These are phyloP conservation scores for Fusarium incarnatum DNA, from an alignment of 2,329 filamentous ascomycete species.

Conservation along the genomic window DNA sequence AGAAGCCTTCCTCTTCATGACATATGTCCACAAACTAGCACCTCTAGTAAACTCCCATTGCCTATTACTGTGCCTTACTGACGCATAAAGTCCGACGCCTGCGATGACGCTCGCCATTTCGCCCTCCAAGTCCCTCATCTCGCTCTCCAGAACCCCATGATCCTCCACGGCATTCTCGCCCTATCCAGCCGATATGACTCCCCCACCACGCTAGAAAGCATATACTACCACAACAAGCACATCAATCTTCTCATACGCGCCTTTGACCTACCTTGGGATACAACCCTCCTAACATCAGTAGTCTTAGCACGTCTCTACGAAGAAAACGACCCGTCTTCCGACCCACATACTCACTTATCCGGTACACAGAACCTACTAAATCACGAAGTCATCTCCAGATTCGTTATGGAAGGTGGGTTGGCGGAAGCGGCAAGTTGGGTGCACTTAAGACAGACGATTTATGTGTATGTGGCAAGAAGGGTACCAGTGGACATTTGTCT, in stretches of 20 bases:
- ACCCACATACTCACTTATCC: constrained; percentile 1
- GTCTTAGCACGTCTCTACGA: constrained; percentile 3
- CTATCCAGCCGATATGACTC: constrained; percentile 11
- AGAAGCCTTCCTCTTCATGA: constrained; percentile 11
- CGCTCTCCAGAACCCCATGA: neutral
- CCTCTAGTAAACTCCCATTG: neutral
- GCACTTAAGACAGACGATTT: neutral
- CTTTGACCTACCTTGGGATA: neutral
- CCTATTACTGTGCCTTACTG: neutral
- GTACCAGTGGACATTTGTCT: constrained; percentile 6
- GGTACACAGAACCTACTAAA: constrained; percentile 5
- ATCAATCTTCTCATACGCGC: neutral
- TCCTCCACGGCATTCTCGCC: constrained; percentile 10
- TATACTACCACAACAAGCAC: constrained; percentile 8
- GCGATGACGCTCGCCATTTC: constrained; percentile 2
- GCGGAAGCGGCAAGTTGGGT: constrained; percentile 13
- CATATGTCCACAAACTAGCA: constrained; percentile 5
- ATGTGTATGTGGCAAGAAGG: neutral
- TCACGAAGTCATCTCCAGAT: neutral
- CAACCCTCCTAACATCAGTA: neutral
- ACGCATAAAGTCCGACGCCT: neutral
- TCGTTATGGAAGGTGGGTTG: neutral
- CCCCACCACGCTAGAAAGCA: neutral
- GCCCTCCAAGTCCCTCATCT: constrained; percentile 6
- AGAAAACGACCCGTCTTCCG: constrained; percentile 1